Base-by-base conservation (phyloP, 805 yeast species). In the Candida quercuum region DNA sequence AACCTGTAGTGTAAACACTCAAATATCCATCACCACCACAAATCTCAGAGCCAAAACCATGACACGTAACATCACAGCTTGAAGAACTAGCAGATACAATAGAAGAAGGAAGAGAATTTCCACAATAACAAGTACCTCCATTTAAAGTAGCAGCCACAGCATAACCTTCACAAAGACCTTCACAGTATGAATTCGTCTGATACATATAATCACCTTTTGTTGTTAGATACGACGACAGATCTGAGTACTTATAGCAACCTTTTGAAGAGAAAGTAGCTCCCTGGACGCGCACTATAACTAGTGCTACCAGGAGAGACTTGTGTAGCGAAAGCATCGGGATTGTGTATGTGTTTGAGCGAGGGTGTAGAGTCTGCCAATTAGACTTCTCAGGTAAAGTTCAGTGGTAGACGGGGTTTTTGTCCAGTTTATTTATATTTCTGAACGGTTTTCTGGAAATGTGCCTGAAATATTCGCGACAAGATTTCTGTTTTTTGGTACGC, bases 101-200 rank as follows among this genome's bases (percentile, higher is more conserved):
- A 3, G 64, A 46, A 7, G 58, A 38, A 4, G 76, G 67, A 3
- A 66, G 52, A 1, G 62, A 43, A 49, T 70, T 61, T 20, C 91
- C 91, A 58, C 95, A 85, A 51, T 72, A 82, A 57, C 95, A 85
- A 15, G 59, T 56, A 19, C 65, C 50, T 8, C 87, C 86, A 35
- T 67, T 58, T 11, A 69, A 55, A 24, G 76, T 54, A 4, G 82
- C 88, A 29, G 71, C 72, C 15, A 69, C 66, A 16, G 64, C 60
- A 50, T 59, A 63, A 8, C 71, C 37, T 38, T 59, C 48, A 60
- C 96, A 81, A 43, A 66, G 63, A 7, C 51, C 46, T 40, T 67
- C 63, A 57, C 93, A 82, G 51, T 74, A 63, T 7, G 71, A 64
- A 14, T 77, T 71, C 8, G 87, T 70, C 60, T 84, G 89, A 54